Base-by-base conservation (phyloP, 1,284 basidiomycete species). In the Amylostereum areolatum region DNA sequence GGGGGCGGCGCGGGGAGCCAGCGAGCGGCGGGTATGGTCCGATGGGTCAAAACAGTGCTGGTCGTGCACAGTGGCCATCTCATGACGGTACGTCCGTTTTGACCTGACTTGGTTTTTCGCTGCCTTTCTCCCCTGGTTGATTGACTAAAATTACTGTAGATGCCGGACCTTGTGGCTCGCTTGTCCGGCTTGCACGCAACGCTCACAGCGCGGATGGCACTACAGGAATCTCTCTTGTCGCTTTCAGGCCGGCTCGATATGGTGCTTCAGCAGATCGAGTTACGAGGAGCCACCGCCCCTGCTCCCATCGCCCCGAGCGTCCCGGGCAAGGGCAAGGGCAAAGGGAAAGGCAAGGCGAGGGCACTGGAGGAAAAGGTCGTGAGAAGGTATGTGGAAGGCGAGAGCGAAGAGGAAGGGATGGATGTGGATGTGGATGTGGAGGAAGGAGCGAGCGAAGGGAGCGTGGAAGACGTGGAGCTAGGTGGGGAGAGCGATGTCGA, bases 201-300 rank as follows among this genome's bases (percentile, higher is more conserved):
- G 2, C 75, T 99, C 30, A 84, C 86, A 1, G 77, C 84, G 30
- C 82, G 96, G 29, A 72, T 97, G 27, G 78, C 86, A 33, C 71
- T 97, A 31, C 90, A 97, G 59, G 87, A 94, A 57, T 90, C 85
- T 49, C 72, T 99, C 11, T 71, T 96, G 6, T 83, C 89, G 2
- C 76, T 99, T 39, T 91, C 84, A 51, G 96, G 96, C 11, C 83
- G 93, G 51, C 74, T 98, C 25, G 96, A 97, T 62, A 88, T 96
- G 68, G 92, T 97, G 3, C 77, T 98, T 40, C 88, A 92, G 6
- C 96, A 98, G 67, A 92, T 97, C 55, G 89, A 95, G 65, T 80
- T 94, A 70, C 81, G 88, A 31, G 80, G 83, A 24, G 81, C 83
- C 24, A 68, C 71, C 24, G 75, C 78, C 18, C 82, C 86, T 7